A percentile compares a stretch with the other conserved stretches of the same genome.
Evolutionary conservation across 805 yeast species (phyloP).

Genomic region (Danielia oregonensis): DNA sequence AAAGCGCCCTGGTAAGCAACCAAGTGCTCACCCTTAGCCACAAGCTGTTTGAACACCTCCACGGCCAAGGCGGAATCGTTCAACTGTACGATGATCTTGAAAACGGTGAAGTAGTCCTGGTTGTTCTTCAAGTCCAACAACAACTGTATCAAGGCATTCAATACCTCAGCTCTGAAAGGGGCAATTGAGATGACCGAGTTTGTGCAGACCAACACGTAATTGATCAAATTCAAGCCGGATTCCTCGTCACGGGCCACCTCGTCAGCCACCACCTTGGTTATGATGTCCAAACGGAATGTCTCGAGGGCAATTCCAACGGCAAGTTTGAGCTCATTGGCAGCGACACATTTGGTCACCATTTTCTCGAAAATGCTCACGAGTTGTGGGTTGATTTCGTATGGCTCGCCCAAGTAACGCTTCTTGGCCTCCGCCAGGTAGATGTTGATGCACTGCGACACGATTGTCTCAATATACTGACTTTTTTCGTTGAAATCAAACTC

Average conservation of each 20-base stretch:
- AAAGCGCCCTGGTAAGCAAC: constrained; percentile 92
- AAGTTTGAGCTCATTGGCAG: constrained; percentile 65
- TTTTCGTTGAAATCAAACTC: constrained; percentile 71
- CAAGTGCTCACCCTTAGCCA: constrained; percentile 47
- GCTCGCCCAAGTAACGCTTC: constrained; percentile 25
- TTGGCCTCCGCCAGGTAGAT: constrained; percentile 69
- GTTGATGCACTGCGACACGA: constrained; percentile 89
- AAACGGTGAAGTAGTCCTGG: constrained; percentile 80
- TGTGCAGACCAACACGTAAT: constrained; percentile 73
- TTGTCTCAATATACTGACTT: constrained; percentile 88
- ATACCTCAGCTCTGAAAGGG: constrained; percentile 15
- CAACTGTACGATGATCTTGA: constrained; percentile 84
- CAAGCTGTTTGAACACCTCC: constrained; percentile 58
- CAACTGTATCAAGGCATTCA: constrained; percentile 54
- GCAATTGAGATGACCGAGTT: constrained; percentile 44
- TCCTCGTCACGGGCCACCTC: constrained; percentile 46
- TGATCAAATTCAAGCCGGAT: constrained; percentile 50
- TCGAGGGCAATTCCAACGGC: constrained; percentile 92
- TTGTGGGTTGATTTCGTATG: constrained; percentile 49
- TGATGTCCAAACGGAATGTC: constrained; percentile 79
- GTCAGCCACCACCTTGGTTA: constrained; percentile 51
- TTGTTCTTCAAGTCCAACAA: constrained; percentile 48
- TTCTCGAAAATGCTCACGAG: constrained; percentile 71
- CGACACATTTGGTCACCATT: constrained; percentile 80
- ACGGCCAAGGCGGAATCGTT: constrained; percentile 73